Evolutionary conservation across 345 rosid genomes (phyloP).

Genomic region (Lepidium africanum): DNA sequence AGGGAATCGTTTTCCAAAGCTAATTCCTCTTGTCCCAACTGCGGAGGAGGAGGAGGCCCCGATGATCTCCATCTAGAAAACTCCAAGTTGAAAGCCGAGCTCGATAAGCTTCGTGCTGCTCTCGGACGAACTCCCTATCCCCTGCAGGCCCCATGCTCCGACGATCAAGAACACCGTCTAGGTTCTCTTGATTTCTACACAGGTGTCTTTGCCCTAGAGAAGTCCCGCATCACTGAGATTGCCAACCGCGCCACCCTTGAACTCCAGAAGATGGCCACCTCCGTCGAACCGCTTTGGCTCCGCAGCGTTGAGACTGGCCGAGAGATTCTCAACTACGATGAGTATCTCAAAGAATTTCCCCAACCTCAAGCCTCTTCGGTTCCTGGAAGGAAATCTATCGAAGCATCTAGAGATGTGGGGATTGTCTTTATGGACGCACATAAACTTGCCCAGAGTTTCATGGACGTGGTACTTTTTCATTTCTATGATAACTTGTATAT

Average conservation of each 20-base stretch:
- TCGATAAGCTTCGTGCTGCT: conserved; percentile 64
- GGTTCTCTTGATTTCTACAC: conserved; percentile 71
- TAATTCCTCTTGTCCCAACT: conserved; percentile 55
- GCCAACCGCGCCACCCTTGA: conserved; percentile 78
- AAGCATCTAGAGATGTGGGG: conserved; percentile 81
- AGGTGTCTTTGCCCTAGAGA: conserved; percentile 74
- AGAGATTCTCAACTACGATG: conserved; percentile 91
- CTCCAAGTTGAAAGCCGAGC: conserved; percentile 85
- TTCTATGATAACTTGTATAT: not conserved
- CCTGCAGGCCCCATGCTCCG: conserved; percentile 47
- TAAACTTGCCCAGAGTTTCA: conserved; percentile 67
- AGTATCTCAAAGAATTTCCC: conserved; percentile 68
- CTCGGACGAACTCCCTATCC: conserved; percentile 42
- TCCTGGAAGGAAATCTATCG: conserved; percentile 56
- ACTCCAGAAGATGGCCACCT: conserved; percentile 72
- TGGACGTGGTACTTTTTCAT: conserved; percentile 61
- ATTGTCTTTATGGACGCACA: conserved; percentile 80
- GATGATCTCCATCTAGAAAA: conserved; percentile 80
- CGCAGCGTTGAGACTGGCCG: conserved; percentile 89
- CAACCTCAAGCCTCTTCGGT: conserved; percentile 33
- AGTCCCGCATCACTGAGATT: conserved; percentile 60
- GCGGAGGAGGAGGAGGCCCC: conserved; percentile 63
- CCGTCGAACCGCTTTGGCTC: conserved; percentile 75
- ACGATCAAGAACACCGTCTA: conserved; percentile 47
- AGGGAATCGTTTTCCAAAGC: conserved; percentile 69